phyloP scores from a whole-genome alignment of 2,329 filamentous ascomycete genomes.

The Exophiala viscosa region DNA sequence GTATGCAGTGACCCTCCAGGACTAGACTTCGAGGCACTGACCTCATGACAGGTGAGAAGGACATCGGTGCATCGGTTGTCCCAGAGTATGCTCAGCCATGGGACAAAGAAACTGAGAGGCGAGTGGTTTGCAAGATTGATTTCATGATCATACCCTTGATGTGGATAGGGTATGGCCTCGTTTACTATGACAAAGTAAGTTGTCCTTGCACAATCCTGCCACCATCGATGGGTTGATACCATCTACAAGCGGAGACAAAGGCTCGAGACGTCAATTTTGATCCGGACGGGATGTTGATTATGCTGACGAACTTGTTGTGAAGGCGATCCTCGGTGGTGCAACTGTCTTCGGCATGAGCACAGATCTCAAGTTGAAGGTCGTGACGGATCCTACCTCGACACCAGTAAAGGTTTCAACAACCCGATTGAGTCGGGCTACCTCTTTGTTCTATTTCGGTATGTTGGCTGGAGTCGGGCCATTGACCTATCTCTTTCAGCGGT shows the following conservation, averaged over 20 bases:
- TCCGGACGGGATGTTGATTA: neutral
- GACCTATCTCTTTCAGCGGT: conserved; percentile 66
- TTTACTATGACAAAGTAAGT: conserved; percentile 65
- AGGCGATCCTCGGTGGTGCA: conserved; percentile 70
- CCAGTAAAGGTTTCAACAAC: conserved; percentile 62
- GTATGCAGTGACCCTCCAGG: too few relatives aligned
- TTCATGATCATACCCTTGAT: conserved; percentile 65
- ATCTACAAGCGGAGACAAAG: neutral
- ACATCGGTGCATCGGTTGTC: conserved; percentile 58
- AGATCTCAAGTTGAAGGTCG: conserved; percentile 59
- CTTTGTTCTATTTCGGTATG: conserved; percentile 64
- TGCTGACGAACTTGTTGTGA: neutral
- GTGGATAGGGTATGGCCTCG: conserved; percentile 62
- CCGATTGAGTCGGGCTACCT: conserved; percentile 71
- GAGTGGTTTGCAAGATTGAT: conserved; percentile 65
- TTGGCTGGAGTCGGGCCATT: conserved; percentile 70
- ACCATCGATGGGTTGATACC: neutral
- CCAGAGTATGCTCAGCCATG: conserved; percentile 54
- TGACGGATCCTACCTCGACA: conserved; percentile 42
- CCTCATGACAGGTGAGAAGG: conserved; percentile 39
- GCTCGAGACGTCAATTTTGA: neutral
- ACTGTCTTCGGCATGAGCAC: conserved; percentile 72
- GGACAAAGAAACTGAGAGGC: conserved; percentile 53
- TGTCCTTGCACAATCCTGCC: too few relatives aligned
- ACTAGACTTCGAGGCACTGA: too few relatives aligned